These are phyloP conservation scores for Spergularia marina DNA, from an alignment of 148 eudicot genomes.

Conservation along the genomic window DNA sequence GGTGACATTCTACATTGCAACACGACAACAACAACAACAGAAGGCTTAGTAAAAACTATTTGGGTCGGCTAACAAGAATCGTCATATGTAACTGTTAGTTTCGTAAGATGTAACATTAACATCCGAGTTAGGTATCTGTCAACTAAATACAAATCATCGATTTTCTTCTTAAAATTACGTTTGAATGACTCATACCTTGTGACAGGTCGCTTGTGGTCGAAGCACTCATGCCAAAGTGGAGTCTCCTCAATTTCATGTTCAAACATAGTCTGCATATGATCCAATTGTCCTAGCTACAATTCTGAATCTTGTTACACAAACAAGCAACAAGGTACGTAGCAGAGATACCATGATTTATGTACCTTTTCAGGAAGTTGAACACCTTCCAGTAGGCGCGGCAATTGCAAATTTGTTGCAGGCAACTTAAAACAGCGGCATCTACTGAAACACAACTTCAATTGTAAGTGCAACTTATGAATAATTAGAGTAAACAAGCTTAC, in stretches of 20 bases:
- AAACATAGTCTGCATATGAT: conserved; percentile 14
- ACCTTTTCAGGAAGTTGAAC: conserved; percentile 19
- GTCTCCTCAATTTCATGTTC: conserved; percentile 16
- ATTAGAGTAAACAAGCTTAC: too few relatives aligned
- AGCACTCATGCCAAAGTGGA: conserved; percentile 18
- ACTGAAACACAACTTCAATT: not conserved
- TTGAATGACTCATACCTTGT: conserved; percentile 12
- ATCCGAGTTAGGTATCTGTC: too few relatives aligned
- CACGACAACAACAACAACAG: not conserved
- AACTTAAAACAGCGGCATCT: conserved; percentile 21
- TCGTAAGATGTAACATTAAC: too few relatives aligned
- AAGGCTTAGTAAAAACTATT: too few relatives aligned
- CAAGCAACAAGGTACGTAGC: not conserved
- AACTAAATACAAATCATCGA: too few relatives aligned
- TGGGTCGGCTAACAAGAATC: too few relatives aligned
- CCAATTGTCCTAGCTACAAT: not conserved
- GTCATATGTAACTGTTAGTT: not conserved
- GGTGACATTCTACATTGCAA: not conserved
- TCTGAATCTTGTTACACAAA: not conserved
- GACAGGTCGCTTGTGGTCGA: conserved; percentile 4
- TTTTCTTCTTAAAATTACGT: too few relatives aligned
- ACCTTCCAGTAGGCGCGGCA: conserved; percentile 25
- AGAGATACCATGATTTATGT: not conserved
- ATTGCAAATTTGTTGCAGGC: conserved; percentile 1
- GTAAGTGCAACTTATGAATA: not conserved